Conservation (phyloP, 2,329 filamentous ascomycete genomes). For the Camillea tinctor region DNA sequence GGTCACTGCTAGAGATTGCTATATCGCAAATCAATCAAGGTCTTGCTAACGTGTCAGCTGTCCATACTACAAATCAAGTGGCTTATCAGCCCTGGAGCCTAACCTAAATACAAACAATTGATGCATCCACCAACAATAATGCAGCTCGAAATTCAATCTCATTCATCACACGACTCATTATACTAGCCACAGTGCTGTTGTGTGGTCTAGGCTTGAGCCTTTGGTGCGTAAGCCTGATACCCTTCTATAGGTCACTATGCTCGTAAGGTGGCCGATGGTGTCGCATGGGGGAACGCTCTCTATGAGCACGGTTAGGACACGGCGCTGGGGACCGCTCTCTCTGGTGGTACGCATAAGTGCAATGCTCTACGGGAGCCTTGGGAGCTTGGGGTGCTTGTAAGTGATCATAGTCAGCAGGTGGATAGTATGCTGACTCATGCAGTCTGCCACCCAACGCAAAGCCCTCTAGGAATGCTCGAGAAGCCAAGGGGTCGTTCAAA, state of each 20-base stretch:
- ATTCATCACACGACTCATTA: not conserved
- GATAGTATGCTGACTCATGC: not conserved
- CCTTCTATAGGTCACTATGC: not conserved
- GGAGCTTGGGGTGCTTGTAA: not conserved
- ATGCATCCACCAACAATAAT: not conserved
- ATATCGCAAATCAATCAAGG: slow-evolving; percentile 4
- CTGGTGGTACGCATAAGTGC: slow-evolving; percentile 3
- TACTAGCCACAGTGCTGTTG: not conserved
- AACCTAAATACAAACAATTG: not conserved
- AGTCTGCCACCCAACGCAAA: slow-evolving; percentile 20
- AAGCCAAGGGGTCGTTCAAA: slow-evolving; percentile 22
- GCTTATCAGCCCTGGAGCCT: not conserved
- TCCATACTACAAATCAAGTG: slow-evolving; percentile 3
- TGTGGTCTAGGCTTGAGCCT: not conserved
- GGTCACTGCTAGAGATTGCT: not conserved
- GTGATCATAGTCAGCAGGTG: not conserved
- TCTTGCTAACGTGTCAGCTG: slow-evolving; percentile 5
- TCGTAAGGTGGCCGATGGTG: not conserved
- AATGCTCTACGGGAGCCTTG: not conserved
- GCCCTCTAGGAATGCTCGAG: slow-evolving; percentile 29
- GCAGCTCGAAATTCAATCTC: not conserved
- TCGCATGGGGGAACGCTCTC: slow-evolving; percentile 14
- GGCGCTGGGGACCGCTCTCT: slow-evolving; percentile 18
- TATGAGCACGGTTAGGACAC: slow-evolving; percentile 1
- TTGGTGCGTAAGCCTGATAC: not conserved